Percentiles rank a stretch among this genome's conserved stretches.
Conservation (phyloP, 2,329 filamentous ascomycete species). For the Endothia cerciana region DNA sequence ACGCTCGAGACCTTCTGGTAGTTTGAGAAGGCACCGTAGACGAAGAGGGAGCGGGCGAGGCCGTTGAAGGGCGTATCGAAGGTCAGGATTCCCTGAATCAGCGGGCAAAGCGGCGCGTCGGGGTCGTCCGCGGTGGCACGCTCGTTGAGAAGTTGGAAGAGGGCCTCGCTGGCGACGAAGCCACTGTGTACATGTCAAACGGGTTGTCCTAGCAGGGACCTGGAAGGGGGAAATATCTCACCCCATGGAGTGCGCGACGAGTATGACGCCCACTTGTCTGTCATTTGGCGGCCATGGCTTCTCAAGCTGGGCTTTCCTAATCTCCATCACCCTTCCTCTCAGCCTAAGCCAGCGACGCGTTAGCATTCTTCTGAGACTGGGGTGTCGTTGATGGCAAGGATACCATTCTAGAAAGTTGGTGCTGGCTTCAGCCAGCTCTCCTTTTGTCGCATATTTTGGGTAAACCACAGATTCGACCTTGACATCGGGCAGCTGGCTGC, state of each 20-base stretch:
- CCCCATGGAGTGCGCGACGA: conserved; percentile 85
- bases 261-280: conserved; percentile 76
- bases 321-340: conserved; percentile 78
- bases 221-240: conserved; percentile 34
- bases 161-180: conserved; percentile 80
- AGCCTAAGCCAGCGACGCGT: conserved; percentile 56
- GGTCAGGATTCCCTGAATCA: conserved; percentile 77
- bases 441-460: conserved; percentile 73
- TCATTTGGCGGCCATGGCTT: conserved; percentile 80
- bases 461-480: conserved; percentile 66
- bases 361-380: not conserved
- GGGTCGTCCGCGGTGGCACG: conserved; percentile 43
- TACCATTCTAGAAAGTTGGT: conserved; percentile 53
- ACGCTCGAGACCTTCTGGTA: conserved; percentile 60
- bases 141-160: conserved; percentile 74
- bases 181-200: conserved; percentile 51
- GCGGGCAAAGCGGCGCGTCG: conserved; percentile 65
- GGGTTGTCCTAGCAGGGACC: too few species aligned
- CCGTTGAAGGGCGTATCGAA: conserved; percentile 87
- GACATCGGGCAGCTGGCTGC: conserved; percentile 62
- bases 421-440: conserved; percentile 61
- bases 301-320: conserved; percentile 69
- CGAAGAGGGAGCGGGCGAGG: conserved; percentile 62
- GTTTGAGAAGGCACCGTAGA: conserved; percentile 63
- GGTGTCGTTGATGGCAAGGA: not conserved